A percentile compares a stretch with the other conserved stretches of the same genome.
phyloP scores from a whole-genome alignment of 805 yeast genomes.

The Candida mattraensis region DNA sequence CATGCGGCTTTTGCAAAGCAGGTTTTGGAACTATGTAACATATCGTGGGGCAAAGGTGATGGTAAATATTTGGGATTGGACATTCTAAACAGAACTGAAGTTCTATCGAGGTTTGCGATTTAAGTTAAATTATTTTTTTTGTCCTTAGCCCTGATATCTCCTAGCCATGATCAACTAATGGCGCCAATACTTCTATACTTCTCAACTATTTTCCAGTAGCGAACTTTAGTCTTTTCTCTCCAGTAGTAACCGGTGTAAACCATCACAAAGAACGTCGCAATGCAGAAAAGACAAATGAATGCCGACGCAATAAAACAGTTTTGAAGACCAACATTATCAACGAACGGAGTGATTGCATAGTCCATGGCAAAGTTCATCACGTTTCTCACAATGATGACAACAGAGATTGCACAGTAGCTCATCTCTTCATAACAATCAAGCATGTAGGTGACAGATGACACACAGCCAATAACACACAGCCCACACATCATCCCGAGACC shows the following conservation, averaged over 20 bases:
- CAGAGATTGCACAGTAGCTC: constrained; percentile 52
- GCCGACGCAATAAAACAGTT: constrained; percentile 58
- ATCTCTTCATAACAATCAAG: constrained; percentile 56
- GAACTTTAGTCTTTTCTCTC: constrained; percentile 34
- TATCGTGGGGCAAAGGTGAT: no score
- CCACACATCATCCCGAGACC: constrained; percentile 61
- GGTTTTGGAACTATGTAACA: constrained; percentile 5
- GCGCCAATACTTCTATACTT: constrained; percentile 26
- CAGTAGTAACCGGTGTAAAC: constrained; percentile 35
- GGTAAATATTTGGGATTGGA: constrained; percentile 3
- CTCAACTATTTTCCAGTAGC: constrained; percentile 37
- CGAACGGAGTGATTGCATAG: constrained; percentile 61
- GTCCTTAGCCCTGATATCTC: no score
- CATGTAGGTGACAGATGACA: constrained; percentile 49
- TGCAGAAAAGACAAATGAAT: constrained; percentile 46
- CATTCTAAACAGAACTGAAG: constrained; percentile 1
- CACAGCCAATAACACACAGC: constrained; percentile 50
- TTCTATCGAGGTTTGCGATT: no score
- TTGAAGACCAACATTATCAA: constrained; percentile 49
- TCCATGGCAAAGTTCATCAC: constrained; percentile 57
- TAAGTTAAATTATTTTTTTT: no score
- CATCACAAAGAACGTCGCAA: constrained; percentile 44
- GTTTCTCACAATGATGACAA: constrained; percentile 56
- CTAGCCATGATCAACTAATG: constrained; percentile 2
- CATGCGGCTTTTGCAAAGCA: constrained; percentile 7